Evolutionary conservation across 2,329 filamentous ascomycete species (phyloP).

Genomic region (Fusarium duplospermum): DNA sequence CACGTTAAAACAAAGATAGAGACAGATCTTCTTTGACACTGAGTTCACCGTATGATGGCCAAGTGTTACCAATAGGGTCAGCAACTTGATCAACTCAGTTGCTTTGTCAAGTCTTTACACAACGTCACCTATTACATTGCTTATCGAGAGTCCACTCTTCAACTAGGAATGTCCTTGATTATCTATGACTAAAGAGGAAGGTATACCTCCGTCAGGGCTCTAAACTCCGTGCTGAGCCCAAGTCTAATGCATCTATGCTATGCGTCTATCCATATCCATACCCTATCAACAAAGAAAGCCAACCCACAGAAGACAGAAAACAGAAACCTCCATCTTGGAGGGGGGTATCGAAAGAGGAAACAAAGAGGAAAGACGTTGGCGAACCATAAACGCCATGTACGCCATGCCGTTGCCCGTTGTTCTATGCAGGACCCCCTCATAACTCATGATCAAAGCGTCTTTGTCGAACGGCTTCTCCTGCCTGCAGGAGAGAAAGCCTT

Average conservation of each 20-base stretch:
- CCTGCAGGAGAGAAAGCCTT: slow-evolving; percentile 20
- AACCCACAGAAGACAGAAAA: background rate
- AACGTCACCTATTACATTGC: background rate
- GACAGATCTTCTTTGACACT: background rate
- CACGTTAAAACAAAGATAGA: background rate
- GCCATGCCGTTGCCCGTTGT: background rate
- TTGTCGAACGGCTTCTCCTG: slow-evolving; percentile 1
- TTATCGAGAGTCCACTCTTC: background rate
- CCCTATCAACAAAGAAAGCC: slow-evolving; percentile 4
- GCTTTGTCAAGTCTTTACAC: background rate
- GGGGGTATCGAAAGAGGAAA: slow-evolving; percentile 2
- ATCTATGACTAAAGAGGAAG: slow-evolving; percentile 10
- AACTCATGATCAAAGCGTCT: slow-evolving; percentile 8
- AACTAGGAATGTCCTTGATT: slow-evolving; percentile 2
- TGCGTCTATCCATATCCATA: slow-evolving; percentile 7
- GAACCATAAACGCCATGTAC: background rate
- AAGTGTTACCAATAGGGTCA: background rate
- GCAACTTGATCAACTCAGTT: background rate
- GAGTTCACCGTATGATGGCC: background rate
- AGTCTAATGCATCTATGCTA: slow-evolving; percentile 19
- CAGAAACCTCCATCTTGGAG: background rate
- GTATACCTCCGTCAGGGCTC: background rate
- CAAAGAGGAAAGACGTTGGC: background rate
- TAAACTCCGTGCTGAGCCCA: slow-evolving; percentile 3
- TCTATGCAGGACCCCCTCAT: background rate